Base-by-base conservation (phyloP, 192 early-diverging fungal species). In the Backusella morwellensis region DNA sequence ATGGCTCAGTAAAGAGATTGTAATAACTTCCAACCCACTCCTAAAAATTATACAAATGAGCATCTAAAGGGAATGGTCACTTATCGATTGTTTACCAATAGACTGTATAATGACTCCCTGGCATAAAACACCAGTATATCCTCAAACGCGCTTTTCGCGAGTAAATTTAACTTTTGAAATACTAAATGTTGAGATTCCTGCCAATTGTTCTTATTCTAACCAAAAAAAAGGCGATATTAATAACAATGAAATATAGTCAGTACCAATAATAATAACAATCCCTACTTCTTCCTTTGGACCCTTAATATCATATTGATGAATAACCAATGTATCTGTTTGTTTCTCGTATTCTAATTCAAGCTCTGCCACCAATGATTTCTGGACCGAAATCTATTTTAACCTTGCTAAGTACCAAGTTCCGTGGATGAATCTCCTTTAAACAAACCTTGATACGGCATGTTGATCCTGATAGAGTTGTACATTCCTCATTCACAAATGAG, bases 181-280 rank as follows among this genome's bases (percentile, higher is more conserved):
- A 85, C 84, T 8, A 83, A 44, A 73, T 85, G 75, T 19, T 74
- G 75, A 11, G 84, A 85, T 12, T 83, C 82, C 50, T 85, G 79
- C 79, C 81, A 81, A 4, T 75, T 29, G 19, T 47, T 47, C 35
- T 74, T 78, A 29, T 63, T 63, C 56, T 63, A 32, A 32, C 32
- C 29, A 19, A 63, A 26, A 29, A 63, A 63, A 4, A 15, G 9
- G 8, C 21, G 9, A 12, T 40, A 40, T 9, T 21, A 56, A 21
- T 21, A 56, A 21, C 8, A 23, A 23, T 11, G 23, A 59, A n/a
- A 63, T 32, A 32, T 2, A 32, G 32, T 32, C 32, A 3, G 32
- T 3, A 32, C 2, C 32, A 32, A 32, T 4, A n/a, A 63, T 5
- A n/a, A 59, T 26, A 59, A 63, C 23, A 29, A 15, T 29, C 42